phyloP scores from a whole-genome alignment of 257 asterid genomes.

The Ilex aquifolium region DNA sequence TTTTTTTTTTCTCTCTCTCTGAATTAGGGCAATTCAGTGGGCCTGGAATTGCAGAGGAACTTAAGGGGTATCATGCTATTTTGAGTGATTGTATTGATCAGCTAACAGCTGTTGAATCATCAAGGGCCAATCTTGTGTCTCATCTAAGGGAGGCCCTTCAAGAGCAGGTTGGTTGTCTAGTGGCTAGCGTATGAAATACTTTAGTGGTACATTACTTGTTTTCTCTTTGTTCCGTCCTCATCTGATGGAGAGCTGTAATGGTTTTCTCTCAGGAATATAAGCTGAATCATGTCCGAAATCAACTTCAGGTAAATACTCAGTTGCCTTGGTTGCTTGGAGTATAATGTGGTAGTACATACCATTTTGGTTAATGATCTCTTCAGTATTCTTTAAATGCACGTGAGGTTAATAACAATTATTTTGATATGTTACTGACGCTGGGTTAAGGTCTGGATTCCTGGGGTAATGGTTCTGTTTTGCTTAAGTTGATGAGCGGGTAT shows the following conservation, averaged over 20 bases:
- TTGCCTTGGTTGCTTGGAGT: neutral
- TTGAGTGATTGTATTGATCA: conserved; percentile 71
- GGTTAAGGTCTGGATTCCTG: too few relatives aligned
- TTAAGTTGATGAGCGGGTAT: too few relatives aligned
- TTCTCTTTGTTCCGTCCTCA: neutral
- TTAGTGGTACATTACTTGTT: neutral
- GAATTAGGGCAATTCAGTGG: conserved; percentile 30
- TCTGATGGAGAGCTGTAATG: conserved; percentile 14
- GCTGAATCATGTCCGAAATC: conserved; percentile 73
- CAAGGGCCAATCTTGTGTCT: conserved; percentile 63
- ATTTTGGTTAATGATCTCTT: neutral
- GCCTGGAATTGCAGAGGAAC: conserved; percentile 34
- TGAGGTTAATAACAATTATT: neutral
- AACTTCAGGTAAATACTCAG: conserved; percentile 57
- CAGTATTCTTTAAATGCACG: neutral
- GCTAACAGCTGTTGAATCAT: conserved; percentile 56
- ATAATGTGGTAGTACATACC: neutral
- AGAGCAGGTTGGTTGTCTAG: conserved; percentile 60
- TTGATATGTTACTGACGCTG: too few relatives aligned
- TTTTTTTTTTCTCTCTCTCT: neutral
- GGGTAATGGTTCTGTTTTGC: too few relatives aligned
- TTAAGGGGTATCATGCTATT: conserved; percentile 61
- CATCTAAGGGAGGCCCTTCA: conserved; percentile 69
- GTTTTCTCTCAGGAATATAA: conserved; percentile 50
- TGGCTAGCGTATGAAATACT: neutral